A percentile compares a stretch with the other conserved stretches of the same genome.
Conservation (phyloP, 2,329 filamentous ascomycete species). For the Fusarium graminum region DNA sequence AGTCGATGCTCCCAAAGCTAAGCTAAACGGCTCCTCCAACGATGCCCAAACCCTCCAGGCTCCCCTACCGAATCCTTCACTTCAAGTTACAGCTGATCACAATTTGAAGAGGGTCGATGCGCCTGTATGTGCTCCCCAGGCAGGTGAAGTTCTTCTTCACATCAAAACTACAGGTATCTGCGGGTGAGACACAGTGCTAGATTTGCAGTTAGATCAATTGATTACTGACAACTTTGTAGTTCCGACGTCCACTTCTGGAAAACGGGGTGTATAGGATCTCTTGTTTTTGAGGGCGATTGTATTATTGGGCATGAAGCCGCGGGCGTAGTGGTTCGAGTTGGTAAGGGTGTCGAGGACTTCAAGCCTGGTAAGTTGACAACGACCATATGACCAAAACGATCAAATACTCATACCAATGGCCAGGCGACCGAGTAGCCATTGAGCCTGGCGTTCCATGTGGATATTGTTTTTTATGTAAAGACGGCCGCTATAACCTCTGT, state of each 20-base stretch:
- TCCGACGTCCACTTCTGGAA: conserved; percentile 80
- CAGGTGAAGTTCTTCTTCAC: conserved; percentile 70
- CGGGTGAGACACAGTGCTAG: conserved; percentile 59
- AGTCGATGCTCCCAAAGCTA: conserved; percentile 37
- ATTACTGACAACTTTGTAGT: conserved; percentile 50
- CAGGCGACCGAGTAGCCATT: conserved; percentile 74
- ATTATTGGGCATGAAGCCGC: conserved; percentile 76
- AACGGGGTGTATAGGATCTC: conserved; percentile 70
- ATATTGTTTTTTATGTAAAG: conserved; percentile 69
- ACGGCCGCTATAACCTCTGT: conserved; percentile 74
- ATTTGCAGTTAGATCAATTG: not conserved
- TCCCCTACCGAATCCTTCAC: conserved; percentile 51
- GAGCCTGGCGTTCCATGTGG: conserved; percentile 76
- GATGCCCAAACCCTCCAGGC: conserved; percentile 42
- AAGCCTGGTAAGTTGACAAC: conserved; percentile 55
- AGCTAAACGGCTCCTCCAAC: conserved; percentile 21
- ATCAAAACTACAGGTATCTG: conserved; percentile 74
- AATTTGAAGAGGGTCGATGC: conserved; percentile 68
- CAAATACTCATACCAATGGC: conserved; percentile 10
- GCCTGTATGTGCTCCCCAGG: conserved; percentile 66
- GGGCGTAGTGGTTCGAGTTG: conserved; percentile 69
- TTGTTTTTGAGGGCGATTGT: conserved; percentile 72
- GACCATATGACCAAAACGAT: no score
- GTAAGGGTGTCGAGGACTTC: conserved; percentile 66
- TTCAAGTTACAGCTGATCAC: conserved; percentile 69